Evolutionary conservation across 2,329 filamentous ascomycete genomes (phyloP), one percentile per base, ranked within the genome.

Genomic region (Coniochaeta hoffmannii): DNA sequence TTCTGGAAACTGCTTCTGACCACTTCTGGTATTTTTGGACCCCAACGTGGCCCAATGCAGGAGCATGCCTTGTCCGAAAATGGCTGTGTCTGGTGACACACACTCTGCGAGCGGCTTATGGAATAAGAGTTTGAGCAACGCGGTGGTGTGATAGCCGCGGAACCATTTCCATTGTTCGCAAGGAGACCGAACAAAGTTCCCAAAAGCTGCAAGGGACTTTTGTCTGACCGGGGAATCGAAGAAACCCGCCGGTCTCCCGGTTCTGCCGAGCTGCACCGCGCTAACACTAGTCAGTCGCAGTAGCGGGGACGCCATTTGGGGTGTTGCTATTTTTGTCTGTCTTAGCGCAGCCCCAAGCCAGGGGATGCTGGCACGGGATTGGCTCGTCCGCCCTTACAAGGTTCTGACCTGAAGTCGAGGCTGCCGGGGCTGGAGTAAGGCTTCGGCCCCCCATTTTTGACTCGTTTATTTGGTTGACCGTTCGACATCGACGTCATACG

Each of bases 401-500:
- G 49, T 31, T 53, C 50, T 36, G 31, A 28, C 31, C 30, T 53
- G 50, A 28, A 35, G 28, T 17, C 12, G 57, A 31, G 22, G 32
- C 46, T 53, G 28, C 6, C 15, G 56, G 57, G 60, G 58, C 56
- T 57, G 55, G 52, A 24, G 53, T 49, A 49, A 59, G 60, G 60
- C 60, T 59, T 60, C 46, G 56, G 49, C 55, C 57, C n/a, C 58
- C 60, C 54, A 54, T 53, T 56, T 58, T 55, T 58, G 52, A 22
- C 36, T 41, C 36, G 36, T 19, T 41, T 41, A n/a, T 17, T n/a
- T 17, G 6, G 31, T 14, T 15, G 15, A 17, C 32, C 15, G 15
- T 19, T 19, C 49, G 10, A 46, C 41, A 26, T n/a, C n/a, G 41
- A 46, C 41, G 41, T 46, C 49, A 19, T 34, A n/a, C 30, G 49